Evolutionary conservation across 2,329 filamentous ascomycete genomes (phyloP).

Genomic region (Cytospora piceicola): DNA sequence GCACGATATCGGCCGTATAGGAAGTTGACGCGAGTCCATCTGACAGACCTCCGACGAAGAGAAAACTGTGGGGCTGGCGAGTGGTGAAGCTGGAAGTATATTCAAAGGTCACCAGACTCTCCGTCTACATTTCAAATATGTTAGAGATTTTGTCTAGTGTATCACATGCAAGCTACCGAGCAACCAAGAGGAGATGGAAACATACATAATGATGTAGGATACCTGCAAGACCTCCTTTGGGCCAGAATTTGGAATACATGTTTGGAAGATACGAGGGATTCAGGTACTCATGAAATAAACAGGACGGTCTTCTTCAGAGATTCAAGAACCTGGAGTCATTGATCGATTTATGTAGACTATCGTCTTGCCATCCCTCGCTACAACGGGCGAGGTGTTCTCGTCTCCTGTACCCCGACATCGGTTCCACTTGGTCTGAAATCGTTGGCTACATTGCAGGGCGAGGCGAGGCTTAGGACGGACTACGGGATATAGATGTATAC

Average conservation of each 20-base stretch:
- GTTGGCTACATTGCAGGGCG: not conserved
- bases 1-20: slow-evolving; percentile 51
- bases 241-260: slow-evolving; percentile 40
- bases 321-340: not conserved
- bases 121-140: slow-evolving; percentile 38
- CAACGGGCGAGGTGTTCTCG: not conserved
- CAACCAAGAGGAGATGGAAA: not conserved
- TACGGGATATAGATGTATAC: not conserved
- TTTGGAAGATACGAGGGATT: not conserved
- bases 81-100: slow-evolving; percentile 38
- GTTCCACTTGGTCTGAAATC: not conserved
- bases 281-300: not conserved
- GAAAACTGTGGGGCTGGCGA: slow-evolving; percentile 48
- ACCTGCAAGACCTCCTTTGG: slow-evolving; percentile 39
- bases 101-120: slow-evolving; percentile 45
- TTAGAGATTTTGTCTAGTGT: not conserved
- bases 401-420: not conserved
- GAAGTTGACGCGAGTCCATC: slow-evolving; percentile 54
- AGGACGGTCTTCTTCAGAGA: not conserved
- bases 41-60: slow-evolving; percentile 57
- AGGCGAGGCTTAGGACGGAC: not conserved
- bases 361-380: not conserved
- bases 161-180: not conserved
- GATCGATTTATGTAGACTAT: not conserved
- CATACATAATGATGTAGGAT: slow-evolving; percentile 42